These are phyloP conservation scores for Panaeolus papilionaceus DNA, from an alignment of 768 basidiomycete genomes.

Conservation along the genomic window DNA sequence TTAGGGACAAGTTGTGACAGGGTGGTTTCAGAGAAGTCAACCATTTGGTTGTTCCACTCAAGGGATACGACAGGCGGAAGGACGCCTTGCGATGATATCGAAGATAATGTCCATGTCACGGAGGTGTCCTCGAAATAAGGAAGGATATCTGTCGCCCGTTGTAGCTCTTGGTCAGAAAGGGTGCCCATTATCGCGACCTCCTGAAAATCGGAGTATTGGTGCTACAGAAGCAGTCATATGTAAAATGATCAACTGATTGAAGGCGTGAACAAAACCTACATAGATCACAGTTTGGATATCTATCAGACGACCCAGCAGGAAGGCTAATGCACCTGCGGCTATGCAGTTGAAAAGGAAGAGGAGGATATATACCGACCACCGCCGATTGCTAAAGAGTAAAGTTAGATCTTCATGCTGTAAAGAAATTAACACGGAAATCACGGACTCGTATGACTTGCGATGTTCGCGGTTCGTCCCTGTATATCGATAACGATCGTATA, in stretches of 20 bases:
- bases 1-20: conserved; percentile 38
- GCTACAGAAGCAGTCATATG: conserved; percentile 26
- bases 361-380: conserved; percentile 45
- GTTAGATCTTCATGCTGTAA: not conserved
- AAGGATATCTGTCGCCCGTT: conserved; percentile 29
- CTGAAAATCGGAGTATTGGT: conserved; percentile 38
- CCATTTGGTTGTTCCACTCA: conserved; percentile 35
- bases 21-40: conserved; percentile 46
- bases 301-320: conserved; percentile 44
- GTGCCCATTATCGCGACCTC: conserved; percentile 43
- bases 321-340: conserved; percentile 36
- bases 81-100: conserved; percentile 40
- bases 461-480: conserved; percentile 36
- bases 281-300: conserved; percentile 28
- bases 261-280: not conserved
- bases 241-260: not conserved
- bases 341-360: conserved; percentile 41
- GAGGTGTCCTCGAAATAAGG: conserved; percentile 33
- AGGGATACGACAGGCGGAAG: conserved; percentile 39
- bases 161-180: conserved; percentile 40
- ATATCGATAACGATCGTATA: conserved; percentile 42
- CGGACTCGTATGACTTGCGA: conserved; percentile 47
- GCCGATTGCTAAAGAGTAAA: conserved; percentile 33
- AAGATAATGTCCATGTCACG: conserved; percentile 46
- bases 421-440: conserved; percentile 10